Base-by-base conservation (phyloP, 257 asterid genomes). In the Solanum ahanhuiri region DNA sequence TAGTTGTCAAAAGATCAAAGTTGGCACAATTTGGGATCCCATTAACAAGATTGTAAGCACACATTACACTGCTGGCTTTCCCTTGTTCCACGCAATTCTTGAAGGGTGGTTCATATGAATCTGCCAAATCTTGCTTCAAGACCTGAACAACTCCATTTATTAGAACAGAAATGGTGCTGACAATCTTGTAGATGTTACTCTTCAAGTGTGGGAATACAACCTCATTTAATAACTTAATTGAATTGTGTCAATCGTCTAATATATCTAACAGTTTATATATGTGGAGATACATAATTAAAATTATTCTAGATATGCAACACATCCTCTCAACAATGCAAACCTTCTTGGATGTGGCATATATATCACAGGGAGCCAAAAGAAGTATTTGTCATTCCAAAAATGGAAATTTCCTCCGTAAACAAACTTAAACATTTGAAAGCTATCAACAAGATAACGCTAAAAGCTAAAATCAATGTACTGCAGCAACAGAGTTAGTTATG, bases 21-120 rank as follows among this genome's bases (percentile, higher is more conserved):
- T 93, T 91, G 4, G 95, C 98, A 82, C 98, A 95, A 86, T 73
- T 88, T 3, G 98, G 98, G 18, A 95, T 90, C 4, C 96, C 98
- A 30, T 95, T 95, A 12, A 95, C 89, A 3, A 91, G 94, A 85
- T 94, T 94, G 58, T 94, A 94, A 54, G 63, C 63, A 54, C 63
- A 54, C 63, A 54, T 54, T 73, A 94, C 81, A 30, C 95, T 89
- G 35, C 94, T 95, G 11, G 96, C 97, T 70, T 79, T 83, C 34
- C 95, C 98, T 73, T 90, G 54, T 73, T 92, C 76, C 87, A 95
- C 91, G 70, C 98, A 95, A 67, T 90, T 92, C 91, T 73, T 87
- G 88, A 95, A 95, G 34, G 98, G 98, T 22, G 96, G 98, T 86
- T 92, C 93, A 84, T 83, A 95, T 12, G 97, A 91, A 57, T 95